Evolutionary conservation across 2,329 filamentous ascomycete genomes (phyloP).

Genomic region (Aureobasidium sp.): DNA sequence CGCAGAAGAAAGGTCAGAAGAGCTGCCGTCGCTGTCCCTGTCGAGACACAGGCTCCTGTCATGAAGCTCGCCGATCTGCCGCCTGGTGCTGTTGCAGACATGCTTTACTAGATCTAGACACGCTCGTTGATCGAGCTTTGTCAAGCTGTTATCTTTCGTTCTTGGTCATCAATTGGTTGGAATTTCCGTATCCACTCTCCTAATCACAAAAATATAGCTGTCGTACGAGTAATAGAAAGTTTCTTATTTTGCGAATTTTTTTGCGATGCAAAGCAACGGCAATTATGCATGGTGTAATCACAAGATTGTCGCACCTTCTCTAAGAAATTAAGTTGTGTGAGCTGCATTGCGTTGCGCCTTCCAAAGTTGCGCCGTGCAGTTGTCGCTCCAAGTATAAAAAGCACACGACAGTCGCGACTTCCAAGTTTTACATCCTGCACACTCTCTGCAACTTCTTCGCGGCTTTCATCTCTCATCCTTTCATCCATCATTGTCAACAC

Average conservation of each 20-base stretch:
- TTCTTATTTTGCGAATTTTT: too few relatives aligned
- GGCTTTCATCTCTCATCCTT: background rate
- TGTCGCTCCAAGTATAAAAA: too few relatives aligned
- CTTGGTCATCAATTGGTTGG: background rate
- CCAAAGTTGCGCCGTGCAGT: too few relatives aligned
- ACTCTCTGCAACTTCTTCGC: background rate
- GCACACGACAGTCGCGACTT: too few relatives aligned
- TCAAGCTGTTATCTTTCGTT: background rate
- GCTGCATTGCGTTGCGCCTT: too few relatives aligned
- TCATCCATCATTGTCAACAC: background rate
- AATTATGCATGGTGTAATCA: too few relatives aligned
- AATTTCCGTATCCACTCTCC: background rate
- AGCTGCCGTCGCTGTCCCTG: background rate
- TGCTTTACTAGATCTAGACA: background rate
- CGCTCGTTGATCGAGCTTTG: background rate
- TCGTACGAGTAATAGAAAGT: background rate
- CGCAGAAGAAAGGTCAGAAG: conserved; percentile 12
- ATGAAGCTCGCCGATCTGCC: background rate
- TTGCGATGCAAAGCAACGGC: too few relatives aligned
- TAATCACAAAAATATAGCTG: background rate
- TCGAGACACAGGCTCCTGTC: background rate
- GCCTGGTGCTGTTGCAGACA: background rate
- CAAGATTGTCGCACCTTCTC: too few relatives aligned
- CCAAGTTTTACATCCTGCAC: too few relatives aligned
- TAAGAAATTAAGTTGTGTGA: too few relatives aligned